Percentiles rank a stretch among this genome's conserved stretches.
Conservation (phyloP, 148 eudicot genomes). For the Spergularia bocconei region DNA sequence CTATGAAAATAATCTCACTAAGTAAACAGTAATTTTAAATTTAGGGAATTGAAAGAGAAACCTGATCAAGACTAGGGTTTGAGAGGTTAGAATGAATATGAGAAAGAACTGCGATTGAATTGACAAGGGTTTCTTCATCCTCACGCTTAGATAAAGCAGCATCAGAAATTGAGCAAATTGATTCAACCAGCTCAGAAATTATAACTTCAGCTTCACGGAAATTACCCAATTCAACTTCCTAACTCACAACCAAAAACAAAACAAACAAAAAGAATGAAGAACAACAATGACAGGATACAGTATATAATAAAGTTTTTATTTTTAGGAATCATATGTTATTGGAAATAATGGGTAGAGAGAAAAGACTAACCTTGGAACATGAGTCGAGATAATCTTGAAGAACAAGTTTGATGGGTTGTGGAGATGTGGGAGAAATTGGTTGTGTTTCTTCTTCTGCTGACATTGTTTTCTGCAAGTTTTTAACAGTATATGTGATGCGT, state of each 20-base stretch:
- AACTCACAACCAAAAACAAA: background rate
- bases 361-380: constrained; percentile 36
- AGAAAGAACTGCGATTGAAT: constrained; percentile 38
- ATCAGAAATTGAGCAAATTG: constrained; percentile 45
- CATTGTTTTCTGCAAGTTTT: constrained; percentile 3
- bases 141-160: constrained; percentile 30
- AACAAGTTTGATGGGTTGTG: constrained; percentile 17
- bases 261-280: background rate
- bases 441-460: background rate
- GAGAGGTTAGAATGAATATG: constrained; percentile 40
- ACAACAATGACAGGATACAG: background rate
- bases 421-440: background rate
- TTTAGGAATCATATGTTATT: background rate
- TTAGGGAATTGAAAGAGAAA: constrained; percentile 3
- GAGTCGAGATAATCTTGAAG: constrained; percentile 38
- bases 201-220: constrained; percentile 34
- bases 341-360: background rate
- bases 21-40: background rate
- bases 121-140: constrained; percentile 26
- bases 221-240: constrained; percentile 47
- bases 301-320: background rate
- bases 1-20: background rate
- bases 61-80: constrained; percentile 60
- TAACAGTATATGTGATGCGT: background rate
- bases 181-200: constrained; percentile 38